Evolutionary conservation across 225 moss, liverwort and hornwort species (phyloP).

Genomic region (Physcomitrium patens): DNA sequence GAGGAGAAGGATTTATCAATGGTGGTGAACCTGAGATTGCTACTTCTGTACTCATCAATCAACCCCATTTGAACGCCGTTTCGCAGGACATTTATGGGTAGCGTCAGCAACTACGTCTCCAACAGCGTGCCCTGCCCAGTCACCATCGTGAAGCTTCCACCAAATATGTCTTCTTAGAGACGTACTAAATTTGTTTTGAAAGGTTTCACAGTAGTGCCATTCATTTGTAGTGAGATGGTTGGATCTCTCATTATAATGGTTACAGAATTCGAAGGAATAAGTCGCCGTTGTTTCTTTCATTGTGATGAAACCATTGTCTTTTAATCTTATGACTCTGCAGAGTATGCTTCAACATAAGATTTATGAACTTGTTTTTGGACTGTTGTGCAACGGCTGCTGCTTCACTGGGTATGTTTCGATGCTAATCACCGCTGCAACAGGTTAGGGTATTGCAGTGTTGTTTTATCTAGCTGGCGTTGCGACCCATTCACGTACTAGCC

Average conservation of each 20-base stretch:
- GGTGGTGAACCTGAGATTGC: background rate
- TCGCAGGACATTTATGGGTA: conserved; percentile 77
- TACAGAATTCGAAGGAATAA: background rate
- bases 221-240: background rate
- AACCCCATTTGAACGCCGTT: background rate
- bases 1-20: background rate
- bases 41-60: conserved; percentile 4
- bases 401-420: too few species aligned
- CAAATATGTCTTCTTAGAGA: conserved; percentile 22
- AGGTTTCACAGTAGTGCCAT: background rate
- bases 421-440: too few species aligned
- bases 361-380: too few species aligned
- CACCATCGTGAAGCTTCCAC: conserved; percentile 81
- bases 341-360: too few species aligned
- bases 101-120: conserved; percentile 80
- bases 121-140: conserved; percentile 80
- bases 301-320: too few species aligned
- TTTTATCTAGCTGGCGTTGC: too few species aligned
- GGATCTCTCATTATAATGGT: background rate
- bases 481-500: too few species aligned
- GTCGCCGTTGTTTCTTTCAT: too few species aligned
- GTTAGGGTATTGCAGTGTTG: too few species aligned
- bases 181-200: background rate
- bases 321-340: too few species aligned
- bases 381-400: too few species aligned